phyloP scores from a whole-genome alignment of 1,139 yeast species.

The Eremothecium coryli region DNA sequence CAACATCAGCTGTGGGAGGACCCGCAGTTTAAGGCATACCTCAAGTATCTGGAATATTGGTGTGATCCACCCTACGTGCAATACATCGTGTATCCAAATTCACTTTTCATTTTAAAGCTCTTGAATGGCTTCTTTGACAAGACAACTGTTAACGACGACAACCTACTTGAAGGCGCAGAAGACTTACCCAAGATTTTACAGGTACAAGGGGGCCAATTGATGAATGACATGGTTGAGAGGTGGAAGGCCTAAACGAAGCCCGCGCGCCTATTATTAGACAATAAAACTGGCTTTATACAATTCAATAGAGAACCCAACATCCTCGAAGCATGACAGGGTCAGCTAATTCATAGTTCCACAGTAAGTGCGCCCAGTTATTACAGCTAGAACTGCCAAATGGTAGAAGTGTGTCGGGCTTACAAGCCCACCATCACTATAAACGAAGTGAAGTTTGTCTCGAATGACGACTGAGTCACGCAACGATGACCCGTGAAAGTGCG shows the following conservation, averaged over 20 bases:
- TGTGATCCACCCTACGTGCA: constrained; percentile 54
- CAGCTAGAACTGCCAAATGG: too few species aligned
- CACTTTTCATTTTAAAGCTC: constrained; percentile 51
- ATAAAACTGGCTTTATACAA: neutral
- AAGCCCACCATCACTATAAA: too few species aligned
- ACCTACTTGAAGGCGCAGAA: constrained; percentile 33
- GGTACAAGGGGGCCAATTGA: constrained; percentile 51
- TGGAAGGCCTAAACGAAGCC: constrained; percentile 36
- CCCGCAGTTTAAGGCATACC: constrained; percentile 44
- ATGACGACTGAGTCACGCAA: too few species aligned
- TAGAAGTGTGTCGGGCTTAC: too few species aligned
- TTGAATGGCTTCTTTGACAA: constrained; percentile 35
- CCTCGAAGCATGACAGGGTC: neutral
- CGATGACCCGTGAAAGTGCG: too few species aligned
- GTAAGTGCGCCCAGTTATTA: too few species aligned
- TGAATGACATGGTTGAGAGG: constrained; percentile 69
- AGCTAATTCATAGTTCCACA: too few species aligned
- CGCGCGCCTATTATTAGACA: too few species aligned
- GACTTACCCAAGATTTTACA: constrained; percentile 46
- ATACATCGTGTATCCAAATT: constrained; percentile 63
- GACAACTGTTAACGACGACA: constrained; percentile 25
- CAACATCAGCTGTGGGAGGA: constrained; percentile 38
- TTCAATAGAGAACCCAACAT: neutral
- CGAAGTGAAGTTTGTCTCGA: too few species aligned
- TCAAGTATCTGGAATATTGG: constrained; percentile 64